A percentile compares a stretch with the other conserved stretches of the same genome.
phyloP scores from a whole-genome alignment of 192 early-diverging fungal genomes.

The Kickxella alabastrina region DNA sequence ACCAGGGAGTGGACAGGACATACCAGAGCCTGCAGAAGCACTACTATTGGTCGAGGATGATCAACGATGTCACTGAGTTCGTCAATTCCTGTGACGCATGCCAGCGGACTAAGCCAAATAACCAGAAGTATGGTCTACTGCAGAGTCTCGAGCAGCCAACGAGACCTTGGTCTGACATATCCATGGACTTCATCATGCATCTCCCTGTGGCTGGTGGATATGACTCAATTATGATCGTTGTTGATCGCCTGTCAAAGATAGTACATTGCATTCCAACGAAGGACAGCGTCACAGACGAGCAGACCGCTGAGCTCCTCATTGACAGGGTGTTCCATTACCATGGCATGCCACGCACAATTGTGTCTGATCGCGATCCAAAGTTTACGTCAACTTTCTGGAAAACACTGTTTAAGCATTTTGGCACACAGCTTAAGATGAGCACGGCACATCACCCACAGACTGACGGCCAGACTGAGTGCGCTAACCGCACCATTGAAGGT shows the following conservation, averaged over 20 bases:
- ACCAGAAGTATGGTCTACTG: too few relatives aligned
- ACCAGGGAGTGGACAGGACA: too few relatives aligned
- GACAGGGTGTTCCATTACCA: neutral
- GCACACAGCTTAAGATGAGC: neutral
- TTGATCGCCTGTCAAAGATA: conserved; percentile 6
- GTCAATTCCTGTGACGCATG: too few relatives aligned
- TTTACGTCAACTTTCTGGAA: neutral
- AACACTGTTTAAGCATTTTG: neutral
- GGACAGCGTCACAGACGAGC: conserved; percentile 2
- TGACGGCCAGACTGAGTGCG: neutral
- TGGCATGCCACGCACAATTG: neutral
- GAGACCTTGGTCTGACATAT: conserved; percentile 7
- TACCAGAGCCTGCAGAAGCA: too few relatives aligned
- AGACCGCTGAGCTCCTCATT: neutral
- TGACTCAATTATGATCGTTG: conserved; percentile 11
- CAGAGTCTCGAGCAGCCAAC: too few relatives aligned
- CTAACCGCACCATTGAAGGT: neutral
- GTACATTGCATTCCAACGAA: conserved; percentile 6
- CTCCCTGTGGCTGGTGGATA: conserved; percentile 6
- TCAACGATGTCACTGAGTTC: too few relatives aligned
- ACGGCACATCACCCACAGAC: conserved; percentile 1
- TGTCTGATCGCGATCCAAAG: neutral
- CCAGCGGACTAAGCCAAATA: too few relatives aligned
- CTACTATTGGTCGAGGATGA: too few relatives aligned
- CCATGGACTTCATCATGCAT: conserved; percentile 18